phyloP scores from a whole-genome alignment of 2,329 filamentous ascomycete species.

The Venturia effusa region DNA sequence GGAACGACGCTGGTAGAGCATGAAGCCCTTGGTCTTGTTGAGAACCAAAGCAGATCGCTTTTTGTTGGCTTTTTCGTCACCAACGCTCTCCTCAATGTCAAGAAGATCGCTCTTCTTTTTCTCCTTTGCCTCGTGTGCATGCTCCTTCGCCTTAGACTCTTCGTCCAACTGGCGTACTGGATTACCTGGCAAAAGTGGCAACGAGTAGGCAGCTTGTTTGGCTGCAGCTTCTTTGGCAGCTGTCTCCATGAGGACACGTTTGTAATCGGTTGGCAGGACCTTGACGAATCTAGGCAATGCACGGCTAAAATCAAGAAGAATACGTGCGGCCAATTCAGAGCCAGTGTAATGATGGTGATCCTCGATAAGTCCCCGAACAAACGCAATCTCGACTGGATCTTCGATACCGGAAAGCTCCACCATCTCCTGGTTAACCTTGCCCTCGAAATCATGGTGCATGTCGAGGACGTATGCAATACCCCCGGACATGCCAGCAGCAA shows the following conservation, averaged over 20 bases:
- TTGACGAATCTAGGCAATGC: slow-evolving; percentile 87
- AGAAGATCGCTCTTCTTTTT: slow-evolving; percentile 57
- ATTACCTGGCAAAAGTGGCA: slow-evolving; percentile 64
- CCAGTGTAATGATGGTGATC: slow-evolving; percentile 98
- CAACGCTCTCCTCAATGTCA: slow-evolving; percentile 87
- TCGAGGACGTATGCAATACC: slow-evolving; percentile 94
- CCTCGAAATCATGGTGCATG: slow-evolving; percentile 76
- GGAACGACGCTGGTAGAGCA: slow-evolving; percentile 86
- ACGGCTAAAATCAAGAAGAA: slow-evolving; percentile 89
- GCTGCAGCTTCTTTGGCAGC: slow-evolving; percentile 74
- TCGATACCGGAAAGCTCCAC: slow-evolving; percentile 79
- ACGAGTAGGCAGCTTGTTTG: slow-evolving; percentile 72
- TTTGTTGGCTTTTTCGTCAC: slow-evolving; percentile 76
- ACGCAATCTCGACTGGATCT: slow-evolving; percentile 81
- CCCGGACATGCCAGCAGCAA: slow-evolving; percentile 96
- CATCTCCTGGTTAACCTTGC: slow-evolving; percentile 96
- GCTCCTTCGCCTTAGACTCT: slow-evolving; percentile 41
- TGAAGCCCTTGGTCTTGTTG: slow-evolving; percentile 97
- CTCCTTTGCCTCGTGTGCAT: slow-evolving; percentile 50
- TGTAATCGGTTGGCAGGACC: slow-evolving; percentile 90
- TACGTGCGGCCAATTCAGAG: slow-evolving; percentile 84
- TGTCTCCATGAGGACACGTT: slow-evolving; percentile 80
- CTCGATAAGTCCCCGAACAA: slow-evolving; percentile 81
- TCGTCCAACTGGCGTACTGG: slow-evolving; percentile 43
- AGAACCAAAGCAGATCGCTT: slow-evolving; percentile 80